Evolutionary conservation across 139 green algal species (phyloP).

Genomic region (Chlorokybus atmophyticus): DNA sequence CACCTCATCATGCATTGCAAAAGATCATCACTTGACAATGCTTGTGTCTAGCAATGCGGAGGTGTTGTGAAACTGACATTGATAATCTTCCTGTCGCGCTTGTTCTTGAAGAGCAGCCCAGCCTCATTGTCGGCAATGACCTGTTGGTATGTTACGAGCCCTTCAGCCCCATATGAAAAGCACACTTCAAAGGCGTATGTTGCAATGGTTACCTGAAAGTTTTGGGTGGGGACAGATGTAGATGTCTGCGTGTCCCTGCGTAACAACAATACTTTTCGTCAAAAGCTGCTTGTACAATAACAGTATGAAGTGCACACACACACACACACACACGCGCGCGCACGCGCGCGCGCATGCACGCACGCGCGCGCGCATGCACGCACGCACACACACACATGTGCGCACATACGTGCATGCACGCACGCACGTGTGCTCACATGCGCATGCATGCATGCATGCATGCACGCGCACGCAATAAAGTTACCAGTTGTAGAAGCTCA

Average conservation of each 20-base stretch:
- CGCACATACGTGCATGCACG: not conserved
- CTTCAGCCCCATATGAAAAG: too few relatives aligned
- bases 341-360: too few relatives aligned
- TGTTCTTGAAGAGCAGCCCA: conserved; percentile 80
- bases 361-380: too few relatives aligned
- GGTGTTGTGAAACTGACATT: conserved; percentile 31
- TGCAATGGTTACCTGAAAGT: conserved; percentile 40
- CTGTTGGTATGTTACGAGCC: conserved; percentile 27
- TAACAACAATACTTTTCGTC: too few relatives aligned
- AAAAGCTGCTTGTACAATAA: not conserved
- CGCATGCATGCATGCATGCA: too few relatives aligned
- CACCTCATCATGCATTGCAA: not conserved
- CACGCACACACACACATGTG: too few relatives aligned
- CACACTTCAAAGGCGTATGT: not conserved
- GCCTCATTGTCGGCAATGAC: conserved; percentile 63
- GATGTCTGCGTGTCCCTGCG: conserved; percentile 55
- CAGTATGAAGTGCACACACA: too few relatives aligned
- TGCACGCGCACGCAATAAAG: too few relatives aligned
- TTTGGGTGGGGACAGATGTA: conserved; percentile 58
- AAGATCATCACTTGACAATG: not conserved
- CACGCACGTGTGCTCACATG: too few relatives aligned
- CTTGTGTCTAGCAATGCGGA: not conserved
- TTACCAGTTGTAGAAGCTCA: conserved; percentile 80
- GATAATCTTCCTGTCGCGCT: conserved; percentile 70
- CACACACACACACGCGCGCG: too few relatives aligned